Percentiles rank a stretch among this genome's conserved stretches.
Conservation (phyloP, 768 basidiomycete genomes). For the Termitomyces sp. region DNA sequence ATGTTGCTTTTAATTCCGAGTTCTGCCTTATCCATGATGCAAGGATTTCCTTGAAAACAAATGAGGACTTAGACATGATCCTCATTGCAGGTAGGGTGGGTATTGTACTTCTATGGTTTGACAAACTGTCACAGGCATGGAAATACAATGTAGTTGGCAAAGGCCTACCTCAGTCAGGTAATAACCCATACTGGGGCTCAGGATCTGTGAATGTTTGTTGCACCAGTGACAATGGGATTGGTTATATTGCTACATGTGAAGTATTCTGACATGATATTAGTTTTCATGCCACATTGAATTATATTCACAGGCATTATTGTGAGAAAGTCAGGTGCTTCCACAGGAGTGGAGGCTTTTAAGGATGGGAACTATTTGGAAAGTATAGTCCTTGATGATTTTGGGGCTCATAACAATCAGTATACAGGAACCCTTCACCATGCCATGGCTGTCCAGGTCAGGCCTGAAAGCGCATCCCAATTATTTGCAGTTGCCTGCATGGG, state of each 20-base stretch:
- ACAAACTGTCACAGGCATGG: not conserved
- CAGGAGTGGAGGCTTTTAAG: not conserved
- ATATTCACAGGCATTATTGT: not conserved
- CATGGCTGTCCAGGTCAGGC: not conserved
- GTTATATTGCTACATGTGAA: not conserved
- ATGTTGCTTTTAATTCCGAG: not conserved
- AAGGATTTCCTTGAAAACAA: not conserved
- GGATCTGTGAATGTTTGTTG: not conserved
- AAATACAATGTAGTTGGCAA: not conserved
- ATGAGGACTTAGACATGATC: not conserved
- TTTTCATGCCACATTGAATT: not conserved
- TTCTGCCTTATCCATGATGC: not conserved
- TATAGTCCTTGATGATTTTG: not conserved
- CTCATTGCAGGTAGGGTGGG: not conserved
- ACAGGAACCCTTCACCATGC: not conserved
- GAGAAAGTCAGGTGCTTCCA: not conserved
- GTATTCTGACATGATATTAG: not conserved
- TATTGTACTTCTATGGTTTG: not conserved
- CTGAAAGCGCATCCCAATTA: not conserved
- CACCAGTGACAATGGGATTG: not conserved
- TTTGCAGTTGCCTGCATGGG: not conserved
- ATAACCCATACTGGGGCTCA: not conserved
- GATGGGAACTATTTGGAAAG: not conserved
- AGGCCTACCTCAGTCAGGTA: not conserved
- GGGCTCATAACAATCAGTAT: not conserved